Base-by-base conservation (phyloP, 768 basidiomycete species). In the Hypsizygus marmoreus region DNA sequence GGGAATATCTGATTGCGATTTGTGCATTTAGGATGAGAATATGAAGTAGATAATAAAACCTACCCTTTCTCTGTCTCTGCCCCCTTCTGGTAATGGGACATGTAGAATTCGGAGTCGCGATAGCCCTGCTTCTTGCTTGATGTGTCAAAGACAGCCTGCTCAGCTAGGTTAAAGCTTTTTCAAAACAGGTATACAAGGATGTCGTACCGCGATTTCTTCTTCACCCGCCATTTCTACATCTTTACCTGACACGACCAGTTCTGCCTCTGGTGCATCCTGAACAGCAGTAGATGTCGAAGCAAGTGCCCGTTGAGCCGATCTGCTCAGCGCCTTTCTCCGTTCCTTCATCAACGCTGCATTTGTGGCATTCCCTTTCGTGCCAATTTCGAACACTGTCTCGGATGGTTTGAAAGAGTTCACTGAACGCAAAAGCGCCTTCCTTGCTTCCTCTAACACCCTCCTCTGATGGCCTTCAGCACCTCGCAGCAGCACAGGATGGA, bases 371-470 rank as follows among this genome's bases (percentile, higher is more conserved):
- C 86, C 88, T 55, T 91, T 82, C 8, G 82, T 78, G 1, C 88
- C 90, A 24, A 94, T 73, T 67, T 98, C 95, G 49, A 98, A 86
- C 24, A 97, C 86, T 0, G 95, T 98, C 65, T 97, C 95, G 0
- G 75, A 62, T 12, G 95, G 95, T 17, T 72, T 79, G 73, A 97
- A 98, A 4, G 87, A 73, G 53, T 81, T 86, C 37, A 98, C 84
- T n/a, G 76, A 76, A 24, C 77, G 75, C 26, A 97, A 69, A 28
- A 97, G 72, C 17, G 75, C 73, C 34, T 84, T 80, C 48, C 86
- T 78, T 29, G 76, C 79, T 26, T 76, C 73, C 42, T 84, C 82
- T 34, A 72, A 67, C 5, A 66, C 68, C 23, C 71, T 63, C 40
- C 62, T 63, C 49, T 70, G 68, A 6, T 54, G 55, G 4, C 60